A percentile compares a stretch with the other conserved stretches of the same genome.
phyloP scores from a whole-genome alignment of 148 eudicot genomes.

The Linanthus parryae region DNA sequence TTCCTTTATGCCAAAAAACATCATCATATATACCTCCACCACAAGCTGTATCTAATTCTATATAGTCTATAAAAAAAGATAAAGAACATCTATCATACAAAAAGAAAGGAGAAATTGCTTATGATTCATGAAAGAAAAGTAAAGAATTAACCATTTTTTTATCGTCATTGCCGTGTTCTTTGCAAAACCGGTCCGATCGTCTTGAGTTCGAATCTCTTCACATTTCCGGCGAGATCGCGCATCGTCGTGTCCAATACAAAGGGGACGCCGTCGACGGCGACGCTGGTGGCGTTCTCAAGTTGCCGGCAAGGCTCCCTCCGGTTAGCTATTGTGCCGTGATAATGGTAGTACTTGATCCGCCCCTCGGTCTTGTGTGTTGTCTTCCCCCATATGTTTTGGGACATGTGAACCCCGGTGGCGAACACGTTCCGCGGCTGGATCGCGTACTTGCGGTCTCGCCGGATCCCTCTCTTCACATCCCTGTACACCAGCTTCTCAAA shows the following conservation, averaged over 20 bases:
- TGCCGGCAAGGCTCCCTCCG: slow-evolving; percentile 40
- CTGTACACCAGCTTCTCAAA: slow-evolving; percentile 56
- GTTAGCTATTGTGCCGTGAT: slow-evolving; percentile 46
- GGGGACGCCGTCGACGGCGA: slow-evolving; percentile 35
- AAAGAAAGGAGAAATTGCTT: too few relatives aligned
- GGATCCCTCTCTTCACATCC: slow-evolving; percentile 38
- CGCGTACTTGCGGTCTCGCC: slow-evolving; percentile 58
- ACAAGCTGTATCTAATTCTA: too few relatives aligned
- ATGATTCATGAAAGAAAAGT: too few relatives aligned
- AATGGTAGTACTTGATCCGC: slow-evolving; percentile 56
- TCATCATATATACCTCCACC: too few relatives aligned
- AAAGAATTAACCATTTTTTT: too few relatives aligned
- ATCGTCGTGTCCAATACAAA: slow-evolving; percentile 43
- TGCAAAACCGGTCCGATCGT: slow-evolving; percentile 48
- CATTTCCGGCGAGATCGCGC: slow-evolving; percentile 33
- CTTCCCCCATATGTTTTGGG: slow-evolving; percentile 44
- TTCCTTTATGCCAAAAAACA: too few relatives aligned
- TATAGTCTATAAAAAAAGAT: too few relatives aligned
- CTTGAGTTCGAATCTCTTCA: slow-evolving; percentile 58
- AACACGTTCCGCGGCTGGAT: slow-evolving; percentile 46
- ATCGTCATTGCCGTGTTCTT: slow-evolving; percentile 39
- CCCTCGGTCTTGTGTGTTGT: slow-evolving; percentile 35
- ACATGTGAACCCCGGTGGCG: slow-evolving; percentile 67
- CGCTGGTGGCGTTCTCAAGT: slow-evolving; percentile 23
- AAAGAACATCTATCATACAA: too few relatives aligned